Conservation (phyloP, 1,284 basidiomycete genomes). For the Ganoderma meredithae region DNA sequence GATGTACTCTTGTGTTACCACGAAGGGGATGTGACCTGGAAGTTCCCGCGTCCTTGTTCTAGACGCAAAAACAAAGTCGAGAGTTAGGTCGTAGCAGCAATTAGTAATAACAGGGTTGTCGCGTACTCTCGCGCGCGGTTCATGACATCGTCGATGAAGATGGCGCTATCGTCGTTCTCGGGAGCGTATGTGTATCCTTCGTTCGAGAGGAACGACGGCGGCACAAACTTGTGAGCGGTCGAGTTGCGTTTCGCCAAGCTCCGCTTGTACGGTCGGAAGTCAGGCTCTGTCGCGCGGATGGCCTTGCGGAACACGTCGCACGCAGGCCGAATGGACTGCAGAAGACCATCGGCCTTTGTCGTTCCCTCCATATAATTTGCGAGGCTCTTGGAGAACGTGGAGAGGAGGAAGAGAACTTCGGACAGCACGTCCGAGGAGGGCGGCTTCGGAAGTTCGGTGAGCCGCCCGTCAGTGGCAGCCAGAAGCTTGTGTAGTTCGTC, state of each 20-base stretch:
- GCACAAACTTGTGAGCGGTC: constrained; percentile 19
- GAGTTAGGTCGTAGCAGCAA: not conserved
- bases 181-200: constrained; percentile 39
- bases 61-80: not conserved
- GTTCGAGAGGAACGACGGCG: constrained; percentile 50
- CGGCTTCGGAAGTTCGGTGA: constrained; percentile 55
- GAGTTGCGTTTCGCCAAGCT: constrained; percentile 10
- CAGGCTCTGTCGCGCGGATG: constrained; percentile 62
- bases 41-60: constrained; percentile 76
- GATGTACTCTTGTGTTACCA: constrained; percentile 62
- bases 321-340: constrained; percentile 60
- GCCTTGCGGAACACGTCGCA: constrained; percentile 54
- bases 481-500: constrained; percentile 56
- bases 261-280: constrained; percentile 46
- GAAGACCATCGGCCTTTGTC: constrained; percentile 54
- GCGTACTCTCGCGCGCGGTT: constrained; percentile 55
- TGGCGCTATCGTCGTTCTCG: constrained; percentile 31
- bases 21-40: constrained; percentile 69
- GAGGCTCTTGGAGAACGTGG: constrained; percentile 55
- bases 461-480: constrained; percentile 44
- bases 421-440: constrained; percentile 61
- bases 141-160: constrained; percentile 68
- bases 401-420: constrained; percentile 59
- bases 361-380: constrained; percentile 57
- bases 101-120: not conserved